Base-by-base conservation (phyloP, 2,329 filamentous ascomycete species). In the Pyricularia grisea region DNA sequence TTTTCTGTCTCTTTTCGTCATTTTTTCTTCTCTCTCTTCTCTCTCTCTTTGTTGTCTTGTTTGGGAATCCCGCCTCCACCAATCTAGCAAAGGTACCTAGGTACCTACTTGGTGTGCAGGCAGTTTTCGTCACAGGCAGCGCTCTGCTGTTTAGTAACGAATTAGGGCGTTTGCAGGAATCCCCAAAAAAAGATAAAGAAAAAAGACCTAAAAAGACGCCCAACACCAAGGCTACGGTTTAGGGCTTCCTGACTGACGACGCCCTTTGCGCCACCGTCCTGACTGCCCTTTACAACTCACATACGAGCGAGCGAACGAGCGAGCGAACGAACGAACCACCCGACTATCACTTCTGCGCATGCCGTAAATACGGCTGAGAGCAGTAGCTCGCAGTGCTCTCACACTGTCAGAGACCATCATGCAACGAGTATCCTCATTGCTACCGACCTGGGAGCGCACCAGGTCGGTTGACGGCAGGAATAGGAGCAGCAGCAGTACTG, bases 351-450 rank as follows among this genome's bases (percentile, higher is more conserved):
- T 30, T 63, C 25, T 63, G 60, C 60, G 60, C 60, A 63, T 63
- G 60, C 60, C 60, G 60, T 63, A 25, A 63, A 28, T 27, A 63
- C 60, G 60, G 25, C 9, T 28, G 60, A 63, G 60, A 28, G 60
- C 60, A 28, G 60, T 27, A 31, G 60, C 60, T 63, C 28, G 60
- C 60, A 28, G 23, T 63, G 64, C 64, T 66, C 30, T 66, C 66
- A 55, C 25, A 63, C 50, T 14, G 27, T 20, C 7, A n/a, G 27
- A 31, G 11, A 58, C 27, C 73, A 75, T 73, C 73, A 82, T 83
- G 81, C 80, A 82, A 77, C 81, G 81, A 71, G 79, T 83, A 73
- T 81, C 81, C 71, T 77, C 80, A 67, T 76, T 83, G 71, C 80
- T 83, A 75, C 80, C 81, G 28, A 74, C 75, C 70, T 78, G 78